Evolutionary conservation across 2,329 filamentous ascomycete species (phyloP).

Genomic region (Aureobasidium sp.): DNA sequence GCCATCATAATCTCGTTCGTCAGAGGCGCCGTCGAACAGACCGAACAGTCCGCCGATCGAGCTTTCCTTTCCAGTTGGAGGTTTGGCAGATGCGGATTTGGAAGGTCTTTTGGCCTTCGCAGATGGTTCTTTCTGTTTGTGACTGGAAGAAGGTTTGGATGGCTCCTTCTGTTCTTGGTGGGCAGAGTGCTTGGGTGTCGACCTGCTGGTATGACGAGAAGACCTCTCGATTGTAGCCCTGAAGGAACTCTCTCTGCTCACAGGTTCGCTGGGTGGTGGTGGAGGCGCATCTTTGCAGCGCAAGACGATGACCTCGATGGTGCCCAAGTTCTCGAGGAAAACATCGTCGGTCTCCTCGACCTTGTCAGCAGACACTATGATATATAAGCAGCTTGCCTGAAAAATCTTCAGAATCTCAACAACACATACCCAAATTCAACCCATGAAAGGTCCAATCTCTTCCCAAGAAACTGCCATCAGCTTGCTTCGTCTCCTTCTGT

Average conservation of each 20-base stretch:
- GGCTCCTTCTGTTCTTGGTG: neutral
- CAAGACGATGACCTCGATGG: conserved; percentile 43
- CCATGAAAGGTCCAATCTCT: conserved; percentile 49
- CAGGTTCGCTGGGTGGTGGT: conserved; percentile 3
- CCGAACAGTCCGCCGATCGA: conserved; percentile 24
- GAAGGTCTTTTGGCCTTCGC: conserved; percentile 16
- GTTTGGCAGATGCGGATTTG: conserved; percentile 4
- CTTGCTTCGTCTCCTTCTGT: conserved; percentile 47
- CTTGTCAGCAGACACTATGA: conserved; percentile 33
- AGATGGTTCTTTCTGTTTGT: neutral
- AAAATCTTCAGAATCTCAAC: neutral
- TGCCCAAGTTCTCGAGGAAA: conserved; percentile 36
- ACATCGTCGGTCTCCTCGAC: conserved; percentile 26
- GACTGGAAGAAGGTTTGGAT: neutral
- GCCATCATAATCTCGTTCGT: conserved; percentile 18
- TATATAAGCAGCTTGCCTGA: conserved; percentile 15
- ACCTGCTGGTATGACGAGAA: neutral
- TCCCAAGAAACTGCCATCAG: conserved; percentile 42
- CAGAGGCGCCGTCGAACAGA: conserved; percentile 30
- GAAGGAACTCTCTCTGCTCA: neutral
- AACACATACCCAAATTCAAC: conserved; percentile 38
- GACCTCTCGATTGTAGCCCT: neutral
- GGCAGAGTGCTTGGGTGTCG: neutral
- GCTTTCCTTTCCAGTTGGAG: neutral
- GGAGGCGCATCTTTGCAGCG: conserved; percentile 32